Evolutionary conservation across 2,329 filamentous ascomycete genomes (phyloP), one percentile per base, ranked within the genome.

Genomic region (Diplodia intermedia): DNA sequence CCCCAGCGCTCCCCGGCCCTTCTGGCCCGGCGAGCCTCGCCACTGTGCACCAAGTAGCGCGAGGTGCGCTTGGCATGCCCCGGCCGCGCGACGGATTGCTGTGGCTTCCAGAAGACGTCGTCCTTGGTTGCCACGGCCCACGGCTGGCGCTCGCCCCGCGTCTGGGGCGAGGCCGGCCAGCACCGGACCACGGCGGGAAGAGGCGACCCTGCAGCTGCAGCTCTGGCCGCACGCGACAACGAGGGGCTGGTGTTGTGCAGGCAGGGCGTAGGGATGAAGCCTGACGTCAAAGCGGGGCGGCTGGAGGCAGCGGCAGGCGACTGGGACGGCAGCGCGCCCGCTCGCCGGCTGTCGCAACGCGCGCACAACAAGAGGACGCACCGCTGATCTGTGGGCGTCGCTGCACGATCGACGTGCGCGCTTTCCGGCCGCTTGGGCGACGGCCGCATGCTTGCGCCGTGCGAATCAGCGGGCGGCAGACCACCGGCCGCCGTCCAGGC

Each of bases 341-440:
- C 31, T 33, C 6, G 31, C 31, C 31, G 31, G 31, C 31, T 33
- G n/a, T n/a, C n/a, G 36, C 36, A 38, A 38, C 36, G 36, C 36
- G 36, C 36, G 36, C 49, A 29, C 20, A 11, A 20, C 49, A 26
- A 52, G 8, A 7, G 40, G 40, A 14, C 26, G 26, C 23, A 7
- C 29, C 40, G 55, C 38, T 60, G 55, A n/a, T 47, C 20, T 38
- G 9, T n/a, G 38, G 5, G 7, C 26, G 26, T 33, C 40, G 40
- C 40, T 18, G 40, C 57, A 26, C 43, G 60, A 52, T 52, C 60
- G 47, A 50, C 60, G 40, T 31, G 56, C 56, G 56, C 40, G 47
- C 40, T 31, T 62, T 62, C 60, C 60, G 26, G 57, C 57, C 40
- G 40, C 57, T 7, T 50, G 43, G 57, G 57, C 57, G 7, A 38